A percentile compares a stretch with the other conserved stretches of the same genome.
Evolutionary conservation across 2,329 filamentous ascomycete species (phyloP).

Genomic region (Pezicula radicicola): DNA sequence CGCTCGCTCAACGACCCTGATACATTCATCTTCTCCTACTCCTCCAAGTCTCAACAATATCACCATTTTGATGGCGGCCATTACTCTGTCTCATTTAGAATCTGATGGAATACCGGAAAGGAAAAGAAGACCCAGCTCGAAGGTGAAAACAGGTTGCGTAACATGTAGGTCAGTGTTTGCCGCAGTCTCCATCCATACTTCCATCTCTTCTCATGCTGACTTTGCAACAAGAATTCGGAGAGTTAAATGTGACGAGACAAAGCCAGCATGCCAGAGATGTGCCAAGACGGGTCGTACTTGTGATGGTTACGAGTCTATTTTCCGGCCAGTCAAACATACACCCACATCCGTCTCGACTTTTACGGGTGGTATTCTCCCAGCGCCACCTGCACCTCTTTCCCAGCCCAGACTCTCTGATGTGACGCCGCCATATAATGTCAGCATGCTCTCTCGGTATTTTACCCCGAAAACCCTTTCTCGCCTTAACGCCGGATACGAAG

Average conservation of each 20-base stretch:
- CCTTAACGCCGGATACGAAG: conserved; percentile 33
- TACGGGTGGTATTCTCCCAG: conserved; percentile 16
- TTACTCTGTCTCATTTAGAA: too few species aligned
- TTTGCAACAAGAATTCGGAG: conserved; percentile 43
- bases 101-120: conserved; percentile 10
- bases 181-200: too few species aligned
- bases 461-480: conserved; percentile 40
- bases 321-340: conserved; percentile 25
- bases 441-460: conserved; percentile 35
- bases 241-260: conserved; percentile 23
- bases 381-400: conserved; percentile 12
- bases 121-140: conserved; percentile 25
- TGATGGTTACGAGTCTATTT: conserved; percentile 39
- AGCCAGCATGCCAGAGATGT: conserved; percentile 23
- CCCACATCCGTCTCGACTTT: conserved; percentile 12
- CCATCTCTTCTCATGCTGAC: conserved; percentile 8
- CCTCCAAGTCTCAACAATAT: too few species aligned
- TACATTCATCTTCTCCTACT: too few species aligned
- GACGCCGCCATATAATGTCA: conserved; percentile 28
- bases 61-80: too few species aligned
- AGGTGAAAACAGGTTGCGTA: conserved; percentile 39
- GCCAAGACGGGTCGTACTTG: conserved; percentile 37
- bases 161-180: conserved; percentile 36
- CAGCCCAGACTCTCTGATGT: conserved; percentile 14
- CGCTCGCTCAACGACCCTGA: too few species aligned